Base-by-base conservation (phyloP, 1,284 basidiomycete species). In the Anthracocystis setariae region DNA sequence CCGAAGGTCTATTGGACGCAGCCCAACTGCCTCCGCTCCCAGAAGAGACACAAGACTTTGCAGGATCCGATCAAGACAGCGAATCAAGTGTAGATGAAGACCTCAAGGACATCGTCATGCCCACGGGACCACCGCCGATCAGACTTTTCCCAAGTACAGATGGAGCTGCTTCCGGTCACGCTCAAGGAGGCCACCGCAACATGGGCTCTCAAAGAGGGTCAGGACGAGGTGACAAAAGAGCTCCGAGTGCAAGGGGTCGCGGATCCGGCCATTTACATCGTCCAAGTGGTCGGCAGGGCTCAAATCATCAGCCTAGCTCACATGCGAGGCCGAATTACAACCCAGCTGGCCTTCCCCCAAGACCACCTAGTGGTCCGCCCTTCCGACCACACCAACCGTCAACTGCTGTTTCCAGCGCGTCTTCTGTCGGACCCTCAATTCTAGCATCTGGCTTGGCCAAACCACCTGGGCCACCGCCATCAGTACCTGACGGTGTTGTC, bases 61-160 rank as follows among this genome's bases (percentile, higher is more conserved):
- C 35, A 8, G 50, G 48, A 38, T 24, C 46, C 10, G 46, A 59
- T 20, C 46, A 66, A 12, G 58, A 69, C 13, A 69, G 67, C 3
- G 74, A 74, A 17, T 81, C 59, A 27, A 73, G 76, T 48, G 45
- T 68, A n/a, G 74, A 74, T 27, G 65, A 76, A 10, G 76, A 76
- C 27, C 52, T 69, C 43, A 77, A 80, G 48, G 78, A 73, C 20
- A 81, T 81, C 39, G 48, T 76, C 20, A 78, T 81, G 79, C 80
- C 80, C 0, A 27, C 67, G 0, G 80, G 76, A 17, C 78, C 80
- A 17, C 75, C 73, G 10, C 77, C 74, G 2, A 56, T 58, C 17
- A 18, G 54, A 29, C 38, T 46, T n/a, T 9, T 38, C 18, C 8
- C 42, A 15, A 35, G 21, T 5, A n/a, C 18, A 46, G 9, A 25